These are phyloP conservation scores for Epichloe gansuensis DNA, from an alignment of 2,329 filamentous ascomycete species.

Conservation along the genomic window DNA sequence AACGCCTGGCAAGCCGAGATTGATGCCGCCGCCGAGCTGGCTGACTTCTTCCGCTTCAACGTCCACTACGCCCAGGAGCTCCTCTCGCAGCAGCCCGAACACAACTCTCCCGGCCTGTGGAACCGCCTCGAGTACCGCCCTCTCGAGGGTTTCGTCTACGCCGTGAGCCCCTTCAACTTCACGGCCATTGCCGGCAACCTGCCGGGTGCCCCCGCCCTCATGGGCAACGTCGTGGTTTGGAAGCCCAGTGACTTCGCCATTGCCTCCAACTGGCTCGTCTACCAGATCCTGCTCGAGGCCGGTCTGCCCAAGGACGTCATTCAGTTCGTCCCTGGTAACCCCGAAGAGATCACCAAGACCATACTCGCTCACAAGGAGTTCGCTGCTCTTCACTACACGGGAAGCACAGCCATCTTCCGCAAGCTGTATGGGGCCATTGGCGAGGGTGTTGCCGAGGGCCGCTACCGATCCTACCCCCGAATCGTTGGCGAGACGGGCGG, in stretches of 20 bases:
- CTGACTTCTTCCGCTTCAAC: slow-evolving; percentile 88
- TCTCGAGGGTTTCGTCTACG: slow-evolving; percentile 91
- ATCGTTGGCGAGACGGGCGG: slow-evolving; percentile 85
- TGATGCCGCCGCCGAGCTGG: slow-evolving; percentile 81
- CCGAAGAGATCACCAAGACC: slow-evolving; percentile 67
- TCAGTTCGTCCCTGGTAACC: slow-evolving; percentile 84
- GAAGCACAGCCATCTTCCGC: slow-evolving; percentile 83
- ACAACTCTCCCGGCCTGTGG: slow-evolving; percentile 77
- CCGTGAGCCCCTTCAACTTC: slow-evolving; percentile 92
- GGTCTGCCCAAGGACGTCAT: slow-evolving; percentile 82
- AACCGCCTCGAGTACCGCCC: slow-evolving; percentile 83
- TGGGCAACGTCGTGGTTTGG: slow-evolving; percentile 94
- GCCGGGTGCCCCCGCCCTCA: slow-evolving; percentile 65
- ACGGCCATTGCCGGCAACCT: slow-evolving; percentile 88
- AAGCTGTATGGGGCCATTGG: slow-evolving; percentile 80
- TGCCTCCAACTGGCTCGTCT: slow-evolving; percentile 80
- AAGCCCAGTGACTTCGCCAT: slow-evolving; percentile 88
- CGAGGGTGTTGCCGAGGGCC: slow-evolving; percentile 64
- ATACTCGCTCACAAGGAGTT: slow-evolving; percentile 70
- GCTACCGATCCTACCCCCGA: slow-evolving; percentile 73
- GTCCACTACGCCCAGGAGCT: slow-evolving; percentile 88
- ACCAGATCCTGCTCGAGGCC: slow-evolving; percentile 82
- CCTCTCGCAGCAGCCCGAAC: slow-evolving; percentile 73
- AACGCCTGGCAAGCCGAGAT: slow-evolving; percentile 99
- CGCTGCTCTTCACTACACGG: slow-evolving; percentile 88